Evolutionary conservation across 768 basidiomycete genomes (phyloP).

Genomic region (Tylopilus plumbeoviolaceoides): DNA sequence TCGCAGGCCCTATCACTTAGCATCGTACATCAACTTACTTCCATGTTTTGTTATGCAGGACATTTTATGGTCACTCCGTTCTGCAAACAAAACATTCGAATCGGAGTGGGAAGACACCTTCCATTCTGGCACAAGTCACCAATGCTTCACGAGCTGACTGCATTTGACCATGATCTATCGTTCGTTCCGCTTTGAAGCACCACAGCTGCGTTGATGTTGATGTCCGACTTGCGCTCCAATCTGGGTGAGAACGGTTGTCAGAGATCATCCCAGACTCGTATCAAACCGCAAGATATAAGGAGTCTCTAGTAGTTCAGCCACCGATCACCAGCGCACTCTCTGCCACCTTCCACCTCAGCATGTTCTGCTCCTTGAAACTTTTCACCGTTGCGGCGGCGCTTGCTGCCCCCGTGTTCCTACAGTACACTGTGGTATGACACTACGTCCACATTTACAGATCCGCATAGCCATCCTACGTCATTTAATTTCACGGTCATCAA

Average conservation of each 20-base stretch:
- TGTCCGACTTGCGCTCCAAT: too few species aligned
- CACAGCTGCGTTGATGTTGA: too few species aligned
- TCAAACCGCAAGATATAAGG: background rate
- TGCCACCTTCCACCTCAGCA: background rate
- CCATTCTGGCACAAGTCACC: too few species aligned
- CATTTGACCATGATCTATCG: too few species aligned
- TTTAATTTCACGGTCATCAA: conserved; percentile 54
- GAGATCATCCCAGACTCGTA: background rate
- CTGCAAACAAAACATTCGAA: too few species aligned
- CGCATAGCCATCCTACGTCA: conserved; percentile 27
- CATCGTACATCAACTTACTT: too few species aligned
- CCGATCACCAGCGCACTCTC: background rate
- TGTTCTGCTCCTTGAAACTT: conserved; percentile 6
- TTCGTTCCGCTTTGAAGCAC: too few species aligned
- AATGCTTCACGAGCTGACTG: too few species aligned
- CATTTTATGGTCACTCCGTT: too few species aligned
- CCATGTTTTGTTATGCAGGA: too few species aligned
- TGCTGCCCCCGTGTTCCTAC: background rate
- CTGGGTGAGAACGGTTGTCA: background rate
- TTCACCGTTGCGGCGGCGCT: background rate
- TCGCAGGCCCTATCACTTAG: too few species aligned
- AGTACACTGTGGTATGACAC: conserved; percentile 42
- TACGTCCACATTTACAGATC: conserved; percentile 54
- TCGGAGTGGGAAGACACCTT: too few species aligned
- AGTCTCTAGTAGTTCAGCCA: background rate